These are phyloP conservation scores for Eucalyptus curtisii DNA, from an alignment of 345 rosid genomes.

Conservation along the genomic window DNA sequence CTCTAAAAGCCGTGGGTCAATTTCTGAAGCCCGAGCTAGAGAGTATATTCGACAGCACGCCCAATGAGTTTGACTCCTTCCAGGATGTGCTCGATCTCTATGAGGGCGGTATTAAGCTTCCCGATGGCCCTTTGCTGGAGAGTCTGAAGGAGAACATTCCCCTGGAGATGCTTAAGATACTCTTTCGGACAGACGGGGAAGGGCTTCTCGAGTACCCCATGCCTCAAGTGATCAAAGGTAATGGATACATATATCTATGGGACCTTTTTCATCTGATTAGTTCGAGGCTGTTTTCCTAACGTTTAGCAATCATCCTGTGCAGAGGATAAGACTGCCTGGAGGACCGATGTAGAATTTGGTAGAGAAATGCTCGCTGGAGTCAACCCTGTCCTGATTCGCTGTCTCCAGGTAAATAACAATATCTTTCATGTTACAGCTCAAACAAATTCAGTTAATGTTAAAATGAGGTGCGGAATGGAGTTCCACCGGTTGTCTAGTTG, in stretches of 20 bases:
- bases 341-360: constrained; percentile 31
- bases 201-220: constrained; percentile 8
- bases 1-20: not conserved
- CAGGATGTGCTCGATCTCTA: not conserved
- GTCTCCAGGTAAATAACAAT: not conserved
- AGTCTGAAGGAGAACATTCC: constrained; percentile 9
- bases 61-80: not conserved
- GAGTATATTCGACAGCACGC: not conserved
- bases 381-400: not conserved
- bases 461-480: not conserved
- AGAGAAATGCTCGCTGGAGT: constrained; percentile 2
- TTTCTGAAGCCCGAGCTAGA: not conserved
- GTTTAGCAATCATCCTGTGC: not conserved
- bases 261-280: not conserved
- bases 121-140: constrained; percentile 1
- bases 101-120: constrained; percentile 18
- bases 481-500: not conserved
- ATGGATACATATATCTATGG: not conserved
- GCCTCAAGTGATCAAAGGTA: constrained; percentile 24
- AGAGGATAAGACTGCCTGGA: constrained; percentile 30
- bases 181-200: constrained; percentile 18
- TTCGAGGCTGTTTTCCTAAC: not conserved
- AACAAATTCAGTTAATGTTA: not conserved
- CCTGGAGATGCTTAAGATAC: constrained; percentile 19
- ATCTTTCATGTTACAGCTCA: not conserved